Percentiles rank a stretch among this genome's conserved stretches.
phyloP scores from a whole-genome alignment of 306 rosid genomes.

The Pterocarpus macrocarpus region DNA sequence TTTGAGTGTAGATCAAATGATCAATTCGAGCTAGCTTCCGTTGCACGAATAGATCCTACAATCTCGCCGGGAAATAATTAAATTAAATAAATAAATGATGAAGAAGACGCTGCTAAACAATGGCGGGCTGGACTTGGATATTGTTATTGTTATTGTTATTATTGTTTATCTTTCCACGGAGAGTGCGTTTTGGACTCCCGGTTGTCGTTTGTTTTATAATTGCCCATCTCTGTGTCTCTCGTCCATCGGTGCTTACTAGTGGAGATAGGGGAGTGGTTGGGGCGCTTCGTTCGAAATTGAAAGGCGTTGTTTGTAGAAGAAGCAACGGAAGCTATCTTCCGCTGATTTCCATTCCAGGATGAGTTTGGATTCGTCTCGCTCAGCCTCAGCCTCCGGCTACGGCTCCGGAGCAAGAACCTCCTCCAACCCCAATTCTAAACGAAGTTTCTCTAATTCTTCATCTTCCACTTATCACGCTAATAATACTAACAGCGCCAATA shows the following conservation, averaged over 20 bases:
- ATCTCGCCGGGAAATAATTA: too few species aligned
- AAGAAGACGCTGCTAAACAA: too few species aligned
- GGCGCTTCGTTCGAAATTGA: conserved; percentile 55
- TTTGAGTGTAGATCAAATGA: too few species aligned
- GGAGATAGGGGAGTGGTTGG: too few species aligned
- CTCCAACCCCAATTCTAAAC: conserved; percentile 59
- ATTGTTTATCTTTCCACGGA: neutral
- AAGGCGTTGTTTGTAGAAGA: neutral
- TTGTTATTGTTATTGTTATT: too few species aligned
- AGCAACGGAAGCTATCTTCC: too few species aligned
- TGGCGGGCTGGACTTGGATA: too few species aligned
- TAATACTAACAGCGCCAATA: neutral
- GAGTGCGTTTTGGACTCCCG: neutral
- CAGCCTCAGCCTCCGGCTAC: conserved; percentile 31
- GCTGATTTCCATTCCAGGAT: conserved; percentile 27
- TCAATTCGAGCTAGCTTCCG: too few species aligned
- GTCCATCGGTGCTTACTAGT: too few species aligned
- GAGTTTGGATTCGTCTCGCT: conserved; percentile 71
- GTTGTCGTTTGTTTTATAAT: neutral
- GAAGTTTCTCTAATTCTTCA: conserved; percentile 55
- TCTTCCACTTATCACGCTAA: conserved; percentile 51
- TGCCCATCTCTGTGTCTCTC: too few species aligned
- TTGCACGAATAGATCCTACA: too few species aligned
- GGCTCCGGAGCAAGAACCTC: conserved; percentile 22
- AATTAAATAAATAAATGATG: too few species aligned